These are phyloP conservation scores for Saccharomycopsis sp. DNA, from an alignment of 805 yeast species.

Conservation along the genomic window DNA sequence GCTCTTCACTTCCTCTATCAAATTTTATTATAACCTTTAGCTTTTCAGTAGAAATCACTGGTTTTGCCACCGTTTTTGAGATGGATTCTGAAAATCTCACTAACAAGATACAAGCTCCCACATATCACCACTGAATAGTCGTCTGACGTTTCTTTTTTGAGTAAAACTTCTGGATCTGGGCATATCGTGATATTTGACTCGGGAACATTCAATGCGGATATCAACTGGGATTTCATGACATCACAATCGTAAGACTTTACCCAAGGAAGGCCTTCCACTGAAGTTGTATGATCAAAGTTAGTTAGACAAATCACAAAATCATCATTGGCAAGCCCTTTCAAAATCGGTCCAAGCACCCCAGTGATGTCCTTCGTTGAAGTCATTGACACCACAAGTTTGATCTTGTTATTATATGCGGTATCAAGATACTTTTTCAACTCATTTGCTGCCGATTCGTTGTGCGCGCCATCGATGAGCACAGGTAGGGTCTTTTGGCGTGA, in stretches of 20 bases:
- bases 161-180: conserved; percentile 25
- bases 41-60: too few relatives aligned
- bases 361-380: conserved; percentile 62
- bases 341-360: conserved; percentile 41
- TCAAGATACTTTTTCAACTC: conserved; percentile 53
- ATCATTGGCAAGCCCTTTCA: conserved; percentile 26
- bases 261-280: conserved; percentile 94
- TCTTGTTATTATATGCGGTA: conserved; percentile 18
- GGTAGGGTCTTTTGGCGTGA: conserved; percentile 23
- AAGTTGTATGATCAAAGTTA: conserved; percentile 37
- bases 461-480: conserved; percentile 83
- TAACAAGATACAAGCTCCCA: conserved; percentile 63
- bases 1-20: too few relatives aligned
- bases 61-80: conserved; percentile 3
- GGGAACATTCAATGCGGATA: conserved; percentile 16
- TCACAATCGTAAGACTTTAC: conserved; percentile 39
- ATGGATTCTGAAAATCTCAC: conserved; percentile 40
- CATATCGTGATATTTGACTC: conserved; percentile 25
- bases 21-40: too few relatives aligned
- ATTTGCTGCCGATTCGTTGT: conserved; percentile 77
- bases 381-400: conserved; percentile 56
- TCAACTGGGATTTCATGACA: conserved; percentile 25
- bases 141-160: conserved; percentile 18
- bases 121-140: conserved; percentile 40
- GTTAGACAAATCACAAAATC: conserved; percentile 51